A percentile compares a stretch with the other conserved stretches of the same genome.
These are phyloP conservation scores for Sporothrix mexicana DNA, from an alignment of 2,329 filamentous ascomycete genomes.

Conservation along the genomic window DNA sequence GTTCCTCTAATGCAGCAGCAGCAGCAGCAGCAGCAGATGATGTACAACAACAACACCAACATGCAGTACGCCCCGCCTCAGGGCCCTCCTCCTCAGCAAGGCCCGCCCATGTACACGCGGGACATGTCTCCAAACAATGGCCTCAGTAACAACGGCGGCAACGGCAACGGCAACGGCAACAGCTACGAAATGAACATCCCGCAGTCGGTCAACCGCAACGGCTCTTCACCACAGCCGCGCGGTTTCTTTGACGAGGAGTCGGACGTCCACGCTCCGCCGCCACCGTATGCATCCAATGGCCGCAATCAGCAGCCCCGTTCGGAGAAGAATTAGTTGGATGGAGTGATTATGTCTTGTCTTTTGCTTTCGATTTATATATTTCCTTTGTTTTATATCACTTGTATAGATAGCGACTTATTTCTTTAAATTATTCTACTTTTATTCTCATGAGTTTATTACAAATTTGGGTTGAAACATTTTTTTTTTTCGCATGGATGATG, in stretches of 20 bases:
- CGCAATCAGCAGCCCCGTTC: background rate
- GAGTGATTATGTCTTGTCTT: background rate
- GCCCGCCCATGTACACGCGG: constrained; percentile 7
- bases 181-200: background rate
- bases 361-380: background rate
- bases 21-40: background rate
- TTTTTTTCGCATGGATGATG: too few relatives aligned
- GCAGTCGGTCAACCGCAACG: background rate
- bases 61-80: background rate
- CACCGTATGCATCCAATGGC: background rate
- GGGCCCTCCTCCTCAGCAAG: background rate
- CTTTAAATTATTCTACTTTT: background rate
- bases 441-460: background rate
- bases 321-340: background rate
- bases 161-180: background rate
- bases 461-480: background rate
- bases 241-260: constrained; percentile 17
- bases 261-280: constrained; percentile 1
- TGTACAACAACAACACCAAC: constrained; percentile 17
- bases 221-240: background rate
- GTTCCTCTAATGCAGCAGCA: constrained; percentile 15
- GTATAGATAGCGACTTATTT: background rate
- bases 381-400: background rate
- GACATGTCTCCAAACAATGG: background rate
- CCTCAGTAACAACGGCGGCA: background rate